Evolutionary conservation across 805 yeast genomes (phyloP).

Genomic region (Candida ascalaphidarum): DNA sequence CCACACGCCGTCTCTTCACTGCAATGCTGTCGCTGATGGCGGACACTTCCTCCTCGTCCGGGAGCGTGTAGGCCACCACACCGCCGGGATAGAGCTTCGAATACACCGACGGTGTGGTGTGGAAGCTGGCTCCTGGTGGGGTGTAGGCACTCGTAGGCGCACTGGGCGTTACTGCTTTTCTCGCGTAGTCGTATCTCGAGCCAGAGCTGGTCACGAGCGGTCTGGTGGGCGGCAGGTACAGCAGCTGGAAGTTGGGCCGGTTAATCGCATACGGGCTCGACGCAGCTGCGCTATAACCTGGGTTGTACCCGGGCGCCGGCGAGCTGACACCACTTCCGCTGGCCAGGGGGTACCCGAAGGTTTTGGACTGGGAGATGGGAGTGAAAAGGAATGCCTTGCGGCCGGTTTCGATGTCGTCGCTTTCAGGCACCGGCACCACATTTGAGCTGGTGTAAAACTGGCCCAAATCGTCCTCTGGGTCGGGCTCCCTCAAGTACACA

Average conservation of each 20-base stretch:
- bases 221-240: not conserved
- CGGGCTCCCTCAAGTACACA: constrained; percentile 70
- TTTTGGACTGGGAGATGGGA: constrained; percentile 35
- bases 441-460: constrained; percentile 45
- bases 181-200: not conserved
- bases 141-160: constrained; percentile 6
- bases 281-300: constrained; percentile 4
- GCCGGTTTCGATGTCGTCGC: constrained; percentile 25
- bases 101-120: constrained; percentile 23
- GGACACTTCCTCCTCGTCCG: constrained; percentile 10
- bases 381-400: constrained; percentile 35
- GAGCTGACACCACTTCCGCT: constrained; percentile 18
- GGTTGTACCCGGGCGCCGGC: constrained; percentile 10
- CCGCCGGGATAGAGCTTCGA: constrained; percentile 32
- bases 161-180: constrained; percentile 4
- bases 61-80: constrained; percentile 23
- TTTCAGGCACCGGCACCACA: constrained; percentile 28
- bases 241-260: constrained; percentile 3
- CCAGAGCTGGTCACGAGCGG: not conserved
- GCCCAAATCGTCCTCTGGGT: constrained; percentile 76
- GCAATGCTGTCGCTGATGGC: constrained; percentile 14
- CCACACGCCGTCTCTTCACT: constrained; percentile 14
- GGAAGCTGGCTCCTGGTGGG: constrained; percentile 8
- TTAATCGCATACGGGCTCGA: constrained; percentile 2
- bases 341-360: too few relatives aligned